A percentile compares a stretch with the other conserved stretches of the same genome.
Evolutionary conservation across 306 rosid genomes (phyloP).

Genomic region (Cucurbita maxima): DNA sequence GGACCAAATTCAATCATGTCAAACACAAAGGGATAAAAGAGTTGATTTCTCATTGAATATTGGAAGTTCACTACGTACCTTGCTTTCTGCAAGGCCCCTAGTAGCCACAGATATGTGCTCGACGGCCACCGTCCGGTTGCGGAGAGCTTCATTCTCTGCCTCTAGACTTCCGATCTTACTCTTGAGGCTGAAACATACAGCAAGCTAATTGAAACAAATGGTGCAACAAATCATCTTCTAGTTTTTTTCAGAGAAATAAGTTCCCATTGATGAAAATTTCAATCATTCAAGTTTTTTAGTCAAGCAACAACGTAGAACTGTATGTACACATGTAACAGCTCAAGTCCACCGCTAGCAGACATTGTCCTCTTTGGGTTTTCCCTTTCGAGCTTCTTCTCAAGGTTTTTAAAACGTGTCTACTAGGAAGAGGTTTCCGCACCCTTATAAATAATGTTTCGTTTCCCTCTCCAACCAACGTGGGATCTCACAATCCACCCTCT

Average conservation of each 20-base stretch:
- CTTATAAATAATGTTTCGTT: no score
- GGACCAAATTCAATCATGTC: background rate
- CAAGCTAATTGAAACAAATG: background rate
- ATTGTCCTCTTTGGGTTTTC: no score
- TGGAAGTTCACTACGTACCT: constrained; percentile 21
- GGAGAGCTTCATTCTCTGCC: constrained; percentile 53
- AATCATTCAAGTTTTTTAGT: background rate
- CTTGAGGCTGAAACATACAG: constrained; percentile 39
- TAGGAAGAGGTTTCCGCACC: no score
- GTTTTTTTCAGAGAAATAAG: background rate
- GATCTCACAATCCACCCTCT: no score
- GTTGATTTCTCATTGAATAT: background rate
- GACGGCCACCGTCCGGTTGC: constrained; percentile 25
- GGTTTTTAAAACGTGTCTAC: no score
- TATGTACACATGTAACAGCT: background rate
- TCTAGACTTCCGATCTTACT: constrained; percentile 42
- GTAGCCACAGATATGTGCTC: constrained; percentile 26
- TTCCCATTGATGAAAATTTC: background rate
- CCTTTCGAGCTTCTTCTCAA: no score
- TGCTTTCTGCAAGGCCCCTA: constrained; percentile 15
- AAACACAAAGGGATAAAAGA: background rate
- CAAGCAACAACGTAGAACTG: background rate
- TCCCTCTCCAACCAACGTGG: no score
- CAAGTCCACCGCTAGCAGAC: no score
- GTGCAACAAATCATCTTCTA: background rate